Base-by-base conservation (phyloP, 148 eudicot species). In the Rhododendron kiyosumense region DNA sequence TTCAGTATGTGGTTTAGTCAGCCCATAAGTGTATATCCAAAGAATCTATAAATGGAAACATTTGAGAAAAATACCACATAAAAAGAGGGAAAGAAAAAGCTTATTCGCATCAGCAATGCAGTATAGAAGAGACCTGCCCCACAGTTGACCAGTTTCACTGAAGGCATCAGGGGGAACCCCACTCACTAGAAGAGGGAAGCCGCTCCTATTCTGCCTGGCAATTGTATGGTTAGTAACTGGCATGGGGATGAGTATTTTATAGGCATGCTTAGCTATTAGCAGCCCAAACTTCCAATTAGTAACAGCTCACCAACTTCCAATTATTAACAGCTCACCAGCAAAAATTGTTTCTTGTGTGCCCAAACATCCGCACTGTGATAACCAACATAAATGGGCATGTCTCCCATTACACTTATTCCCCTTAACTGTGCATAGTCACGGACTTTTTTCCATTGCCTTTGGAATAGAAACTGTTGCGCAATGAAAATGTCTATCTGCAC, bases 141-240 rank as follows among this genome's bases (percentile, higher is more conserved):
- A 97, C 15, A 97, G 91, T 87, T 97, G 99, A 86, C 99, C 99
- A 84, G 99, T 97, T 89, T 95, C 95, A 89, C 99, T 97, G 89
- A 97, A 97, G 43, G 98, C 98, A 93, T 97, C 99, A 46, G 99
- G 99, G 45, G 99, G 99, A 84, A 97, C 99, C 76, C 99, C 99
- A 87, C 98, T 95, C 84, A 97, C 98, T 83, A 93, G 90, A 85
- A 91, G 91, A 84, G 99, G 99, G 90, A 92, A 95, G 30, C 99
- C 98, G 77, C 88, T 94, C 86, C 91, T 90, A 81, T 93, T 93
- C 99, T 97, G 98, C 84, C 88, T 77, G 86, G 82, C 46, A 86
- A 69, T 74, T 49, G 34, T 20, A 89, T 81, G 43, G 89, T 90
- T 46, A 90, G 88, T 17, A 38, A 49, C 48, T 79, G 84, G 83